Conservation (phyloP, 2,329 filamentous ascomycete genomes). For the Meredithiella fracta region DNA sequence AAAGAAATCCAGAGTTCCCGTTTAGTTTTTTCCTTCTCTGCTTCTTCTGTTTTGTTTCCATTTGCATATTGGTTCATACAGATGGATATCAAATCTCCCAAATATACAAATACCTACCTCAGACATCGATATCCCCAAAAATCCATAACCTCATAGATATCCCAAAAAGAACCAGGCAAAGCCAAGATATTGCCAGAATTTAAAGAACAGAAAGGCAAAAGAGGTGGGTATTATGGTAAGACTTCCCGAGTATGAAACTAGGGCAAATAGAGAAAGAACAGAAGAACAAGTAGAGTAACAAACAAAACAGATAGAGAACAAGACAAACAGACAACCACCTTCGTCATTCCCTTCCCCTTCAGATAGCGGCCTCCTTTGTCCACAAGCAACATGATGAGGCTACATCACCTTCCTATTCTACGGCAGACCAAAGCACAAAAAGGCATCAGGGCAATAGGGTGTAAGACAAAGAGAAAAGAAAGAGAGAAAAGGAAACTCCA, state of each 20-base stretch:
- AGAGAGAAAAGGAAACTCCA: conserved; percentile 11
- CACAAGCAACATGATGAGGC: neutral
- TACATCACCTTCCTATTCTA: neutral
- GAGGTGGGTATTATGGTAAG: conserved; percentile 10
- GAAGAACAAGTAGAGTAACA: conserved; percentile 6
- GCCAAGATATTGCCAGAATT: neutral
- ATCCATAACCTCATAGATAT: neutral
- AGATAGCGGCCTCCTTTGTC: neutral
- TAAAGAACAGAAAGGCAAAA: conserved; percentile 3
- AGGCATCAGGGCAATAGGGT: conserved; percentile 4
- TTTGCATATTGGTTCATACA: neutral
- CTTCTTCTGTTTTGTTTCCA: neutral
- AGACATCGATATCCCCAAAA: too few species aligned
- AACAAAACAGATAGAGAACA: conserved; percentile 7
- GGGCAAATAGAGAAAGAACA: conserved; percentile 8
- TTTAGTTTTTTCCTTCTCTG: neutral
- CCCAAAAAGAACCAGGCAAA: neutral
- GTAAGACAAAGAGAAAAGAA: neutral
- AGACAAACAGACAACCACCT: neutral
- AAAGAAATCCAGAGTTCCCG: conserved; percentile 1
- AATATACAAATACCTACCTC: too few species aligned
- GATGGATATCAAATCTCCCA: too few species aligned
- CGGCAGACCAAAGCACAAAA: conserved; percentile 2
- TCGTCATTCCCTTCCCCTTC: neutral
- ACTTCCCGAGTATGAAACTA: conserved; percentile 1